Base-by-base conservation (phyloP, 2,329 filamentous ascomycete genomes). In the Talaromyces marneffei region DNA sequence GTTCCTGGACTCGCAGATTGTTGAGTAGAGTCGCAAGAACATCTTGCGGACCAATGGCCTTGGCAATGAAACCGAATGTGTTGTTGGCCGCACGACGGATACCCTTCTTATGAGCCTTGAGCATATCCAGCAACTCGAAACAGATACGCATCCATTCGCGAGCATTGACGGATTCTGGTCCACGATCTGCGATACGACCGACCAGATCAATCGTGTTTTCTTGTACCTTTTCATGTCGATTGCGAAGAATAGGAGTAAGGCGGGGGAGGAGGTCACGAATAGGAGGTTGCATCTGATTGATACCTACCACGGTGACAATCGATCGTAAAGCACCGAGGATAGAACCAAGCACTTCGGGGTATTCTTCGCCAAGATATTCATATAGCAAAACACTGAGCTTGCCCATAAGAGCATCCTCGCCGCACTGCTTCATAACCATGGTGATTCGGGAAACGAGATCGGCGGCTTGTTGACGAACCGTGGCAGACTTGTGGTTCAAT, bases 131-230 rank as follows among this genome's bases (percentile, higher is more conserved):
- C 59, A 99, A 82, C 79, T 99, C 94, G 76, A 99, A 99, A 79
- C 94, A 99, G 74, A 99, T 99, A 74, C 94, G 88, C 95, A 99
- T 99, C 94, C 94, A 99, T 77, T 99, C 94, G 71, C 94, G 86
- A 14, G 94, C 92, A 72, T 96, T 96, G 73, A 99, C 94, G 65
- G 90, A 93, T 76, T 99, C 94, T 1, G 94, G 92, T 0, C 94
- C 95, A 66, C 94, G 90, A 77, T 99, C 94, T 16, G 95, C 94
- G 68, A 99, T 97, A 82, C 94, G 93, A 60, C 94, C 94, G 20
- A 99, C 94, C 2, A 99, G 83, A 74, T 99, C 94, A 69, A 99
- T 97, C 0, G 94, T 97, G 77, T 99, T 99, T 72, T 99, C 94
- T 75, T 99, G 94, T 46, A 99, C 95, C 78, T 99, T 99, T 73